Conservation (phyloP, 2,329 filamentous ascomycete species). For the Nannizziopsis arthrosporioides region DNA sequence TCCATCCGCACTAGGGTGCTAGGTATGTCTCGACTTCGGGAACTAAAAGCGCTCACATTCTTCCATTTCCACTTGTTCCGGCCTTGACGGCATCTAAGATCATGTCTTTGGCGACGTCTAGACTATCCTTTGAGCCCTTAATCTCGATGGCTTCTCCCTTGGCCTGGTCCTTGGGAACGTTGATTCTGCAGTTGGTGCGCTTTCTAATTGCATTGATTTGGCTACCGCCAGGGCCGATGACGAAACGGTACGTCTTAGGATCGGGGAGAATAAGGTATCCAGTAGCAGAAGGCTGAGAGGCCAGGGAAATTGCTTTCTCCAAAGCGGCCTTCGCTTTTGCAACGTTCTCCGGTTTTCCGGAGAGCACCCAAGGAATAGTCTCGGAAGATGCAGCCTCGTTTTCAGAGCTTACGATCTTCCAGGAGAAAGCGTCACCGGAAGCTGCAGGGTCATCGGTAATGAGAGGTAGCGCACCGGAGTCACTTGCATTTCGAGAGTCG, state of each 20-base stretch:
- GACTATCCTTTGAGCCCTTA: conserved; percentile 62
- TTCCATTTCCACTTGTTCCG: conserved; percentile 17
- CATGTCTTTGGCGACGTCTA: conserved; percentile 77
- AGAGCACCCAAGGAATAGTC: conserved; percentile 71
- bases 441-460: conserved; percentile 75
- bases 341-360: conserved; percentile 64
- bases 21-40: background rate
- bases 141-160: conserved; percentile 80
- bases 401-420: conserved; percentile 59
- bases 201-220: conserved; percentile 89
- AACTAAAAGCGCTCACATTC: background rate
- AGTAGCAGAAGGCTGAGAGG: conserved; percentile 43
- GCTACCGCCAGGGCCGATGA: conserved; percentile 77
- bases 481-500: conserved; percentile 42
- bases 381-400: conserved; percentile 19
- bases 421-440: conserved; percentile 59
- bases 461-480: conserved; percentile 56
- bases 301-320: conserved; percentile 56
- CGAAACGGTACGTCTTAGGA: conserved; percentile 74
- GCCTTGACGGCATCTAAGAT: conserved; percentile 68
- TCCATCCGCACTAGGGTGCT: background rate
- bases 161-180: conserved; percentile 72
- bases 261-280: conserved; percentile 87
- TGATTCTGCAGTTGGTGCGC: conserved; percentile 86
- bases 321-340: conserved; percentile 69